These are phyloP conservation scores for Phaeosphaeriaceae sp. DNA, from an alignment of 2,329 filamentous ascomycete genomes.

Conservation along the genomic window DNA sequence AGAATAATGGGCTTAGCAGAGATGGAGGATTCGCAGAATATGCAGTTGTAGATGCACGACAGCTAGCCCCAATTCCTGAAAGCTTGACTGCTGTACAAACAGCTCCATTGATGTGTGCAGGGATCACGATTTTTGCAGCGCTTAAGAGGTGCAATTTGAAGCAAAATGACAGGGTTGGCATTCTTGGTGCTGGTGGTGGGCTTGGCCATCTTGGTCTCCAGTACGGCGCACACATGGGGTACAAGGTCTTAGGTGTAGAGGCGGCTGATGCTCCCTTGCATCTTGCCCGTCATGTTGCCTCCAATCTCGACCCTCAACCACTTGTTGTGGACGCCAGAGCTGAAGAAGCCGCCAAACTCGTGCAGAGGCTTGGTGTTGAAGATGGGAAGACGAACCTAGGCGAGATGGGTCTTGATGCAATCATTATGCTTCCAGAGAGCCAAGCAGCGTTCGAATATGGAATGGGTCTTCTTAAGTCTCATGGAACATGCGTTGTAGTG, in stretches of 20 bases:
- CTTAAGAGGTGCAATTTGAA: conserved; percentile 45
- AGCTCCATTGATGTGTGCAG: conserved; percentile 54
- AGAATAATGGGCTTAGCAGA: conserved; percentile 41
- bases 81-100: conserved; percentile 46
- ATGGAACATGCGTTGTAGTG: conserved; percentile 55
- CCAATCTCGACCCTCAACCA: conserved; percentile 34
- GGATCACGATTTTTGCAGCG: conserved; percentile 52
- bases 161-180: conserved; percentile 47
- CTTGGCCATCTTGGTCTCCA: conserved; percentile 42
- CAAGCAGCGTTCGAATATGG: conserved; percentile 58
- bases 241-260: conserved; percentile 49
- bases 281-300: conserved; percentile 39
- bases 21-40: conserved; percentile 54
- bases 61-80: conserved; percentile 45
- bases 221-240: conserved; percentile 41
- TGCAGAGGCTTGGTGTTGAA: conserved; percentile 44
- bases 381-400: conserved; percentile 42
- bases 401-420: conserved; percentile 56
- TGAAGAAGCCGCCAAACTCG: conserved; percentile 37
- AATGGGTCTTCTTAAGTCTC: conserved; percentile 51
- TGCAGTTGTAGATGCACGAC: conserved; percentile 51
- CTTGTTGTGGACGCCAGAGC: conserved; percentile 51
- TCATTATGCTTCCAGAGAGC: conserved; percentile 56
- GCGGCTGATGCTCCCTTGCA: conserved; percentile 45
- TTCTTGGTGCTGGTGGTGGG: conserved; percentile 49